phyloP scores from a whole-genome alignment of 202 grass and related monocot genomes.

The Panicum hallii region DNA sequence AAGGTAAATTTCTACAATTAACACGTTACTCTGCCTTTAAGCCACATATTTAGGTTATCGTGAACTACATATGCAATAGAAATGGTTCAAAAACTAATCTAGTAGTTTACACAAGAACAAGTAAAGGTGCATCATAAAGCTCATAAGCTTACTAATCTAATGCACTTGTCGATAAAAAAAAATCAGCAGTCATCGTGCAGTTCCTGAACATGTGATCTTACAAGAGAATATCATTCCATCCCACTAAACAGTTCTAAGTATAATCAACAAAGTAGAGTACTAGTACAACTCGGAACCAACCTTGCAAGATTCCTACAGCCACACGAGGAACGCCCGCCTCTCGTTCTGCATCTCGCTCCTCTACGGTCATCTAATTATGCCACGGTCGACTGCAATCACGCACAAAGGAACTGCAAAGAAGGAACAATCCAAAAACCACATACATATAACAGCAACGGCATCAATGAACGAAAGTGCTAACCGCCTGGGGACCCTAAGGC shows the following conservation, averaged over 20 bases:
- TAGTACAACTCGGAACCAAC: conserved; percentile 33
- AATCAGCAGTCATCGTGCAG: conserved; percentile 4
- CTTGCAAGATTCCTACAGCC: conserved; percentile 89
- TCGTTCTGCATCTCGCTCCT: conserved; percentile 85
- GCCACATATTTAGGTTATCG: background rate
- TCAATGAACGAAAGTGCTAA: conserved; percentile 10
- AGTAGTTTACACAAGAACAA: background rate
- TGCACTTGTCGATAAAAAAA: background rate
- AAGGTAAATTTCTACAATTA: background rate
- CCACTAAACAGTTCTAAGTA: background rate
- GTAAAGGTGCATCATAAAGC: background rate
- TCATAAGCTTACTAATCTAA: background rate
- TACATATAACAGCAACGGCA: background rate
- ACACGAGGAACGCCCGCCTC: conserved; percentile 76
- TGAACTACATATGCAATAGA: background rate
- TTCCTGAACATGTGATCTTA: background rate
- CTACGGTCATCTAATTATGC: conserved; percentile 75
- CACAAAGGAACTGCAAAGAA: background rate
- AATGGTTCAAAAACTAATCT: background rate
- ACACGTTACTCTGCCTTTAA: background rate
- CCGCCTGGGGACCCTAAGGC: conserved; percentile 81
- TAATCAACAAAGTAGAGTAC: background rate
- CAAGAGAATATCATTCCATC: background rate
- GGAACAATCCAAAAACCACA: background rate
- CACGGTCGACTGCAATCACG: conserved; percentile 68